A percentile compares a stretch with the other conserved stretches of the same genome.
phyloP scores from a whole-genome alignment of 371 early-diverging fungal genomes.

The Mortierella polycephala region DNA sequence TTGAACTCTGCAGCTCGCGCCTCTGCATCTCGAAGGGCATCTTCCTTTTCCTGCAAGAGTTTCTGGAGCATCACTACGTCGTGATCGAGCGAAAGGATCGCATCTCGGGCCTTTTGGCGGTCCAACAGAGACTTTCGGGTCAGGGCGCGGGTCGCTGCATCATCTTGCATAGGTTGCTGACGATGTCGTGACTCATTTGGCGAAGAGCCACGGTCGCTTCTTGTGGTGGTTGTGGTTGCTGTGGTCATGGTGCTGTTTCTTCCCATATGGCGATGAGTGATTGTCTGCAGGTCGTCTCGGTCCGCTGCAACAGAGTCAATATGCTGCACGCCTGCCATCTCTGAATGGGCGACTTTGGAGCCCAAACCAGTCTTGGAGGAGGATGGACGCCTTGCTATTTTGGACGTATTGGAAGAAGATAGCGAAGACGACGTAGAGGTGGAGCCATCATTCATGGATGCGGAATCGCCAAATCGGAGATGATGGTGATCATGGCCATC shows the following conservation, averaged over 20 bases:
- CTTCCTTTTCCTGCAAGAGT: conserved; percentile 32
- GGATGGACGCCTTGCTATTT: too few relatives aligned
- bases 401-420: too few relatives aligned
- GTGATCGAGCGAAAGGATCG: conserved; percentile 19
- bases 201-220: not conserved
- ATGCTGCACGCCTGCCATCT: too few relatives aligned
- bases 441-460: too few relatives aligned
- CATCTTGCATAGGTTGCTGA: conserved; percentile 4
- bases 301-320: too few relatives aligned
- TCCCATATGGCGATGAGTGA: too few relatives aligned
- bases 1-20: conserved; percentile 8
- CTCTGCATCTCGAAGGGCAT: conserved; percentile 27
- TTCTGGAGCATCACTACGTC: conserved; percentile 30
- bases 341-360: too few relatives aligned
- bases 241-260: conserved; percentile 7
- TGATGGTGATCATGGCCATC: too few relatives aligned
- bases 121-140: conserved; percentile 23
- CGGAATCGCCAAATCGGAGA: too few relatives aligned
- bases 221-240: conserved; percentile 3
- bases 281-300: too few relatives aligned
- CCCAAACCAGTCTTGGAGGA: too few relatives aligned
- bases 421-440: too few relatives aligned
- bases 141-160: conserved; percentile 3
- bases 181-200: not conserved
- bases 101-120: conserved; percentile 26